A percentile compares a stretch with the other conserved stretches of the same genome.
Conservation (phyloP, 257 asterid species). For the Solanum clarkiae region DNA sequence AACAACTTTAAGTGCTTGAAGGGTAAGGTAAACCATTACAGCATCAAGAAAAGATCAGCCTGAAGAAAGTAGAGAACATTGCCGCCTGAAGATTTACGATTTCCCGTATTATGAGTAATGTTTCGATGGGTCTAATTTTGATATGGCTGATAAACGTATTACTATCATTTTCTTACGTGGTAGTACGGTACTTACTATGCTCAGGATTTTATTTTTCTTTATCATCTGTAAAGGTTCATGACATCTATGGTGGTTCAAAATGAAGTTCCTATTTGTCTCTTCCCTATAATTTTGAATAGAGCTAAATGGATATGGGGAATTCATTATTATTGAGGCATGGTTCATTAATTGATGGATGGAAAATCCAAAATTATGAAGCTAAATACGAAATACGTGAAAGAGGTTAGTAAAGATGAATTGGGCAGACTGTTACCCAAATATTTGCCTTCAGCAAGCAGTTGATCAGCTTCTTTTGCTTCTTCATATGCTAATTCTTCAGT, state of each 20-base stretch:
- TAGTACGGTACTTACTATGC: background rate
- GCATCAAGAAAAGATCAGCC: background rate
- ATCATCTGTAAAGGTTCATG: background rate
- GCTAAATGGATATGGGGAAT: background rate
- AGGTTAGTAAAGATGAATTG: background rate
- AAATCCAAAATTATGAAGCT: background rate
- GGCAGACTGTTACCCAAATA: constrained; percentile 41
- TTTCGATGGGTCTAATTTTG: background rate
- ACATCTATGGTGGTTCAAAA: background rate
- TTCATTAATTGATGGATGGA: background rate
- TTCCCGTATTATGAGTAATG: background rate
- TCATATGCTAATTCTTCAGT: constrained; percentile 84
- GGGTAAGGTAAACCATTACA: background rate
- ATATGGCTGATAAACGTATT: background rate
- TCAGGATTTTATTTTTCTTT: background rate
- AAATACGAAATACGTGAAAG: background rate
- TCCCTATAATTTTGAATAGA: background rate
- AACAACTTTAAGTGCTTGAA: background rate
- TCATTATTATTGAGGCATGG: background rate
- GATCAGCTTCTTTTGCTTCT: constrained; percentile 77
- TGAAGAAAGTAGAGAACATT: background rate
- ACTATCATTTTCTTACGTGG: background rate
- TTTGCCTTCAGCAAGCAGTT: constrained; percentile 51
- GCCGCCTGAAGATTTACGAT: background rate
- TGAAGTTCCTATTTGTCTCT: background rate